Evolutionary conservation across 495 filamentous ascomycete genomes (phyloP), one percentile per base, ranked within the genome.

Genomic region (Annulohypoxylon nitens): DNA sequence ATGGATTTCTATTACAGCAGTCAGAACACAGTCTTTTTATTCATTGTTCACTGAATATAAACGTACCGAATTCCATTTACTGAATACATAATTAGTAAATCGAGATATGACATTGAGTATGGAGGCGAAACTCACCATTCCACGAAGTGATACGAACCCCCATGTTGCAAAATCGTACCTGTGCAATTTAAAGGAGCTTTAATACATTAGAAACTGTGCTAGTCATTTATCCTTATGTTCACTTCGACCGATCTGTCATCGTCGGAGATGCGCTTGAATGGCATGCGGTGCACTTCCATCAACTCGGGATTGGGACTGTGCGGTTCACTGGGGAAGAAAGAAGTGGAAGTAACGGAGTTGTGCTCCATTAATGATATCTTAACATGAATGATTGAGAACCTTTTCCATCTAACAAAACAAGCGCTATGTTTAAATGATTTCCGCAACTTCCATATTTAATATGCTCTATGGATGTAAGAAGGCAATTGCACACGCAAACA

Each of bases 11-110:
- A 63, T 37, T 16, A 26, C 18, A 26, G 14, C 7, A 20, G 67
- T 75, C 70, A 79, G 64, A 70, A 39, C 20, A 20, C 36, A 45
- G 3, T 20, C 39, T 18, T 4, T 6, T 6, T 16, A 10, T 39
- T 39, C 9, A 7, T 7, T 12, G 1, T 43, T 43, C 0, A n/a
- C 2, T 43, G 14, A 5, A 14, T 59, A 8, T 26, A 54, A 16
- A 14, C 84, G 61, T 81, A 94, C 91, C 93, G 89, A 78, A 99
- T 97, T 73, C 96, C 95, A 81, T 98, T 98, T 34, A 98, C 96
- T 96, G 45, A 26, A 62, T 54, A 70, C 36, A 73, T 71, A 47
- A 59, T 74, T 55, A 78, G 70, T 76, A 54, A 74, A 54, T 57
- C 11, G 30, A 25, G 4, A 57, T 23, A 33, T 34, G 0, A 45